Base-by-base conservation (phyloP, 176 grass and related monocot genomes). In the Stipa capillata region DNA sequence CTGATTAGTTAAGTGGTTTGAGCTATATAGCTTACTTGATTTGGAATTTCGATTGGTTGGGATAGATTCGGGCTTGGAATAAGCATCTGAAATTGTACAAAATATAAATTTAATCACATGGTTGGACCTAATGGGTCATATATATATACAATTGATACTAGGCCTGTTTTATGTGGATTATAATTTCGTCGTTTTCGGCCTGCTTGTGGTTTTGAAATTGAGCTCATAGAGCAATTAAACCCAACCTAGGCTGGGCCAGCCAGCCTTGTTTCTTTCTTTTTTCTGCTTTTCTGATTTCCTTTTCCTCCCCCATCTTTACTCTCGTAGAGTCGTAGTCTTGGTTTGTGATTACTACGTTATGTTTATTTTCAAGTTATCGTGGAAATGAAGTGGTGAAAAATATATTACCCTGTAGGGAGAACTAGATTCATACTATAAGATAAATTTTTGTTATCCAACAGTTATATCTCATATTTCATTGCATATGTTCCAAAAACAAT, bases 11-110 rank as follows among this genome's bases (percentile, higher is more conserved):
- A n/a, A 21, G 28, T 79, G 61, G 77, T 68, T 80, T 68, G 49
- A 69, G 35, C 23, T 69, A 32, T n/a, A n/a, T n/a, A n/a, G 58
- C 41, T 65, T 18, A 65, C 75, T 64, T 78, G 57, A 32, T 78
- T 65, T 64, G 43, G 43, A 65, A 24, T 57, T 73, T 73, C 11
- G 10, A 8, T 24, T 73, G 18, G 6, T 71, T 18, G 7, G 7
- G 54, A 25, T 16, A 7, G 10, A 58, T 58, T 29, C 29, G 13
- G 55, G 55, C 28, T 60, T 17, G 14, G 14, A 60, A 60, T 60
- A 32, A 60, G 57, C 57, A 60, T 32, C 8, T 32, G 28, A 17
- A 17, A 60, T 17, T 4, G 28, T 60, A 3, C 14, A 60, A 32
- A 49, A 60, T 32, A 9, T 32, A 17, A 28, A 33, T 2, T 32